Evolutionary conservation across 371 early-diverging fungal genomes (phyloP), one percentile per base, ranked within the genome.

Genomic region (Mucor velutinosus): DNA sequence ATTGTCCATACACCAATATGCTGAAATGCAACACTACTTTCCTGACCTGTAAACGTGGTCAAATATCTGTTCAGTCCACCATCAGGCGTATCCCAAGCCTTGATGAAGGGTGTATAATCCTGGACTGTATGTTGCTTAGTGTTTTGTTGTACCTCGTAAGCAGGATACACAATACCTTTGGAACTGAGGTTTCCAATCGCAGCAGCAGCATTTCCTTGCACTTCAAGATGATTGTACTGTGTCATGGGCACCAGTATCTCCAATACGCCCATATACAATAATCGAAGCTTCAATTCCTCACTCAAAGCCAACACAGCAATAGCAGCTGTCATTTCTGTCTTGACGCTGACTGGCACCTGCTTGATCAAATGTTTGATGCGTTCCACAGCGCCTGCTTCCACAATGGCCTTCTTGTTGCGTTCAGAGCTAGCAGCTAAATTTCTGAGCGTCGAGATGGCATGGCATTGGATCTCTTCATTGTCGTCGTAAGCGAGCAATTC

Each of bases 1-100:
- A 95, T 86, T 15, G 95, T 94, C 95, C 95, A 95, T 27, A 95
- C 86, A 11, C 92, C 93, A 71, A 95, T 92, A 65, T 93, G 94
- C 63, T 92, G 91, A 70, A 92, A 92, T 29, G 92, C 89, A 60
- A 87, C 76, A 62, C 92, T 93, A 39, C 82, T 82, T 35, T 83
- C 79, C 56, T 90, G 88, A 30, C 78, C 80, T 23, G 93, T 73
- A 76, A 94, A 95, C 33, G 80, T 78, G 8, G 82, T 80, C 58
- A 95, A 69, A 53, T 94, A 95, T 23, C 84, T 86, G 53, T 89
- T 80, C 33, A 95, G 74, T 0, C 93, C 93, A 43, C 88, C 90
- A 19, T 77, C 77, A 17, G 93, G 92, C 39, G 82, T 64, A 60
- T 83, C 75, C 91, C 95, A 95, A 7, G 87, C 86, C 19, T 77